Evolutionary conservation across 768 basidiomycete genomes (phyloP).

Genomic region (Neoboletus brunneissimus): DNA sequence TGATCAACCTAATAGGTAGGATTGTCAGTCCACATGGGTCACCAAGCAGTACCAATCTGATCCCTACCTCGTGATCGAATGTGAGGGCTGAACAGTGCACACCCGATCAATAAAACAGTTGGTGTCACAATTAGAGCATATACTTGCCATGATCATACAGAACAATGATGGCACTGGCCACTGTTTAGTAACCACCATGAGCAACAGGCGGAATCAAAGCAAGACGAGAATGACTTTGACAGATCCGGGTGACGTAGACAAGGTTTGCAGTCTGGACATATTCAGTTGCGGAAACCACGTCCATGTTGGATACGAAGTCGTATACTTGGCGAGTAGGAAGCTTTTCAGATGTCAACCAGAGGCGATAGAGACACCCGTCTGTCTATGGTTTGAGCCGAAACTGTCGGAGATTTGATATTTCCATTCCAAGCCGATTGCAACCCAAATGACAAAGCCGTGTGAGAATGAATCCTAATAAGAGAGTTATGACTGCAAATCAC

Average conservation of each 20-base stretch:
- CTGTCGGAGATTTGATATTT: too few relatives aligned
- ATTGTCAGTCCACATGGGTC: background rate
- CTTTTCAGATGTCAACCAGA: background rate
- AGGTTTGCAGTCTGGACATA: background rate
- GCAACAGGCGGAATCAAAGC: background rate
- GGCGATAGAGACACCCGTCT: too few relatives aligned
- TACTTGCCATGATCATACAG: conserved; percentile 24
- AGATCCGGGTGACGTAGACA: conserved; percentile 3
- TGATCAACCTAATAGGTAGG: conserved; percentile 10
- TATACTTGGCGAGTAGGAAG: background rate
- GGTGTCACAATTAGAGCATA: background rate
- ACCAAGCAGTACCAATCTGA: background rate
- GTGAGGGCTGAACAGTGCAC: conserved; percentile 14
- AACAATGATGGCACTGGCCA: conserved; percentile 4
- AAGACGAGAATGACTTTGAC: conserved; percentile 10
- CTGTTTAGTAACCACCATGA: conserved; percentile 7
- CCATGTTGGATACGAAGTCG: background rate
- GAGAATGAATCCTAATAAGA: too few relatives aligned
- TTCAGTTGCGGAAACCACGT: background rate
- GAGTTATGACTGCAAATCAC: too few relatives aligned
- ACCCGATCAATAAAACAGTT: background rate
- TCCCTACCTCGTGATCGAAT: conserved; percentile 16
- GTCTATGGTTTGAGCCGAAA: too few relatives aligned
- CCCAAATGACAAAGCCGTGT: too few relatives aligned
- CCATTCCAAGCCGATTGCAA: too few relatives aligned